phyloP scores from a whole-genome alignment of 306 rosid species.

The Purshia tridentata region DNA sequence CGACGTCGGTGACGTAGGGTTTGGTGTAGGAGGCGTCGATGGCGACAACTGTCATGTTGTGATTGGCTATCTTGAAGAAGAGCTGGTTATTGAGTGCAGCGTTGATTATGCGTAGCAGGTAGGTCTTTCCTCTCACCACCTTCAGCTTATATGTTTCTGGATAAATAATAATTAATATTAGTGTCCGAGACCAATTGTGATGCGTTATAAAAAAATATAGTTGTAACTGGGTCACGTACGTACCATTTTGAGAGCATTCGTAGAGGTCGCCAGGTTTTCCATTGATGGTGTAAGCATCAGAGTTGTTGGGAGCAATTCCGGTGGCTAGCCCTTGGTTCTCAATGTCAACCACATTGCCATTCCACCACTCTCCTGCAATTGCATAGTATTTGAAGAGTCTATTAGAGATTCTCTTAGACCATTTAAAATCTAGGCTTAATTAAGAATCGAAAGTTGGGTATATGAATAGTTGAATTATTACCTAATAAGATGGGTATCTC shows the following conservation, averaged over 20 bases:
- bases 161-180: background rate
- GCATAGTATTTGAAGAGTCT: too few relatives aligned
- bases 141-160: conserved; percentile 35
- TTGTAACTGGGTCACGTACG: background rate
- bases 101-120: conserved; percentile 57
- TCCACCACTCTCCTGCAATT: conserved; percentile 79
- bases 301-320: conserved; percentile 21
- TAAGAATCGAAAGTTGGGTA: too few relatives aligned
- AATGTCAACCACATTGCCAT: conserved; percentile 46
- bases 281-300: conserved; percentile 63
- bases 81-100: conserved; percentile 61
- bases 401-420: too few relatives aligned
- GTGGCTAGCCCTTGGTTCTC: conserved; percentile 25
- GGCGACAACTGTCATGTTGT: conserved; percentile 58
- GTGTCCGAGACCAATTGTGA: too few relatives aligned
- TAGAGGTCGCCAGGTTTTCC: conserved; percentile 63
- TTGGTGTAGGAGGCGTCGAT: conserved; percentile 56
- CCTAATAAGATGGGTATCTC: conserved; percentile 59
- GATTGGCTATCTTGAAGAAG: conserved; percentile 64
- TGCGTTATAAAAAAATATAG: too few relatives aligned
- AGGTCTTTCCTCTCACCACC: conserved; percentile 52
- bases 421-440: too few relatives aligned
- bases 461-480: conserved; percentile 4
- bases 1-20: conserved; percentile 41
- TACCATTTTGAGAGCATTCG: conserved; percentile 50